Conservation (phyloP, 2,329 filamentous ascomycete genomes). For the Fusarium napiforme region DNA sequence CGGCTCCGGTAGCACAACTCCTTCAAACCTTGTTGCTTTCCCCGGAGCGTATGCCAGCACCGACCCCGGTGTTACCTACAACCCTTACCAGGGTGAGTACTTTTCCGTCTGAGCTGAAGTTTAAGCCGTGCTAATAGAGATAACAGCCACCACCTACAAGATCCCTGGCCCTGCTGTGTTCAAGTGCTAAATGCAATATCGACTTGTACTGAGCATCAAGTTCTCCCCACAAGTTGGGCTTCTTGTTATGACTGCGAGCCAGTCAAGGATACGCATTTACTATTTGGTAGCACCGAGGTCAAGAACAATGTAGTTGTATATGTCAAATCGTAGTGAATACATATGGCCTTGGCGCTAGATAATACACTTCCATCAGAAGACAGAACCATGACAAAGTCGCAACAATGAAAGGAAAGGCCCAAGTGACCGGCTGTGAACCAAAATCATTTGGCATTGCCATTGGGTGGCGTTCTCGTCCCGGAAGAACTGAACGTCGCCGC, state of each 20-base stretch:
- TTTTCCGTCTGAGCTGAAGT: neutral
- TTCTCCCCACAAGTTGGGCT: slow-evolving; percentile 20
- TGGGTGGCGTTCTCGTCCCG: slow-evolving; percentile 15
- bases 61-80: slow-evolving; percentile 64
- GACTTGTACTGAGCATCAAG: neutral
- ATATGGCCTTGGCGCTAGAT: neutral
- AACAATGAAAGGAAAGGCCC: rapidly evolving
- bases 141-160: slow-evolving; percentile 53
- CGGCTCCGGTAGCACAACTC: slow-evolving; percentile 57
- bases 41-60: slow-evolving; percentile 63
- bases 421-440: neutral
- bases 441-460: slow-evolving; percentile 1
- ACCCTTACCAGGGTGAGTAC: slow-evolving; percentile 59
- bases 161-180: slow-evolving; percentile 62
- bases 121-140: neutral
- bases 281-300: slow-evolving; percentile 7
- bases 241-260: slow-evolving; percentile 16
- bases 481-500: slow-evolving; percentile 37
- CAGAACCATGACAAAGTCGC: neutral
- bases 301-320: slow-evolving; percentile 14
- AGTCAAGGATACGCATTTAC: neutral
- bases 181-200: slow-evolving; percentile 51
- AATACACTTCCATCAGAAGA: neutral
- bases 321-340: slow-evolving; percentile 14
- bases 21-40: slow-evolving; percentile 59